Base-by-base conservation (phyloP, 805 yeast genomes). In the Ogataea pignaliae region DNA sequence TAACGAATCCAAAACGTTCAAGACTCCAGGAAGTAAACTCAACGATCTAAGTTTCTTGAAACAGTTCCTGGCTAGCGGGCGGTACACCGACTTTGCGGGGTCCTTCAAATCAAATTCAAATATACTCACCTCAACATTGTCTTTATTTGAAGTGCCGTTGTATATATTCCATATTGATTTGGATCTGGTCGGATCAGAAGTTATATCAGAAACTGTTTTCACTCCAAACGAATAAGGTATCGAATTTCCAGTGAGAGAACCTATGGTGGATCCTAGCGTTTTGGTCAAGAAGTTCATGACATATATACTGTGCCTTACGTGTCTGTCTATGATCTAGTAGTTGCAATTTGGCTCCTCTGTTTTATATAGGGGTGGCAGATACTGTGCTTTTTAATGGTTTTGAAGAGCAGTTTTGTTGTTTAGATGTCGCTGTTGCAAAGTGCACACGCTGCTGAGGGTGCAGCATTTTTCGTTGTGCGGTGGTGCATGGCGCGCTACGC, bases 271-370 rank as follows among this genome's bases (percentile, higher is more conserved):
- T 37, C 76, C 76, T 26, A 83, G 64, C 1, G 89, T 77, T 47
- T 76, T 80, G 1, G 86, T 64, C n/a, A 84, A 66, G 54, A 84
- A 85, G 64, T 84, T 83, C 90, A 84, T 84, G 26, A 12, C 26
- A 21, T 21, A 21, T 21, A 21, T 21, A 21, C 26, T 7, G 7
- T 5, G 7, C 4, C 26, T 7, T 21, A 7, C 7, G 26, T 21
- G 26, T 21, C 26, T 21, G 7, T 21, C 7, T 21, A 21, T 21
- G 26, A 21, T 21, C 26, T 21, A 21, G 7, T 21, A 21, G 26
- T 21, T 21, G 26, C n/a, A n/a, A 21, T 21, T 21, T 21, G 26
- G 4, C 7, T 21, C 26, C 26, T 4, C 7, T 21, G 26, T 21
- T 21, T 5, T 21, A 7, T 21, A 7, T 21, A 21, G 26, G 26